Evolutionary conservation across 2,329 filamentous ascomycete species (phyloP).

Genomic region (Pestalotiopsis sp.): DNA sequence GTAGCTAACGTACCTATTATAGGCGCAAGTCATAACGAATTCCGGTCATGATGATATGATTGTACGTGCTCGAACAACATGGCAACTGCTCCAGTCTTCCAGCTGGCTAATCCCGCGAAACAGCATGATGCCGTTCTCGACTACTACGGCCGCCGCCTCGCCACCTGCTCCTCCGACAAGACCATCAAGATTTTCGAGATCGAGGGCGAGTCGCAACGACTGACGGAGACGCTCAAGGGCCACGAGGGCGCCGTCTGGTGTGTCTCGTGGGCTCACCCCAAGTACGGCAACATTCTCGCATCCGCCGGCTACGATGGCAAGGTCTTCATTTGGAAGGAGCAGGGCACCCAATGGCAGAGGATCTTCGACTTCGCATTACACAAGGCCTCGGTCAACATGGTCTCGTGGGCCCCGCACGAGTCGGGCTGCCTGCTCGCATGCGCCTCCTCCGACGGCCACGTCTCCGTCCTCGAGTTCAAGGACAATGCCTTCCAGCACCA

Average conservation of each 20-base stretch:
- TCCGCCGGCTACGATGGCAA: constrained; percentile 97
- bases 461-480: constrained; percentile 94
- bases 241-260: constrained; percentile 99
- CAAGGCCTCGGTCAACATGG: constrained; percentile 95
- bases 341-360: constrained; percentile 74
- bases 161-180: constrained; percentile 96
- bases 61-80: constrained; percentile 54
- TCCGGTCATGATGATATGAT: constrained; percentile 99
- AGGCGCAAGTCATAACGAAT: constrained; percentile 76
- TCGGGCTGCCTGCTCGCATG: constrained; percentile 92
- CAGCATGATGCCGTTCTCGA: constrained; percentile 98
- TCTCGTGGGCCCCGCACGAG: constrained; percentile 97
- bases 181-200: constrained; percentile 99
- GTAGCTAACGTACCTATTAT: constrained; percentile 9
- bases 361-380: constrained; percentile 93
- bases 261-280: constrained; percentile 96
- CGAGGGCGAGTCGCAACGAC: constrained; percentile 85
- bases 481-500: constrained; percentile 91
- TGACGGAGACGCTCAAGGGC: constrained; percentile 92
- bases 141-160: constrained; percentile 95
- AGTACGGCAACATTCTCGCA: constrained; percentile 97
- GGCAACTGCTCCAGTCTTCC: neutral
- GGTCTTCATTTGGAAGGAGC: constrained; percentile 97
- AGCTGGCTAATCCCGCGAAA: constrained; percentile 20
- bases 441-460: constrained; percentile 90